Base-by-base conservation (phyloP, 1,284 basidiomycete species). In the Agaricales sp. region DNA sequence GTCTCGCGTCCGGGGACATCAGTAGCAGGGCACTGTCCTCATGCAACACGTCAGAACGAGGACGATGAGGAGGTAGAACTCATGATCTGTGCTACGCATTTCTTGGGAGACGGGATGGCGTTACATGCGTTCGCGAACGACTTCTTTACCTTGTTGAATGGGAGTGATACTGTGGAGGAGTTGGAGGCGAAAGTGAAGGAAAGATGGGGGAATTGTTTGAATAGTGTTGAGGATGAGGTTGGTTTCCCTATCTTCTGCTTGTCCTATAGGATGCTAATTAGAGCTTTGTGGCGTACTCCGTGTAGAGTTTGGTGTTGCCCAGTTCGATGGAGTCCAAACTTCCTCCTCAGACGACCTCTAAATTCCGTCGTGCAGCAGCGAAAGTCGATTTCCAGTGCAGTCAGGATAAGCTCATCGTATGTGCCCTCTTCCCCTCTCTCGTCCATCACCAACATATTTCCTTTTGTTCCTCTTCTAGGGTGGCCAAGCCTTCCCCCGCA, bases 71-170 rank as follows among this genome's bases (percentile, higher is more conserved):
- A 62, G 73, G 37, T 78, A 68, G 57, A 86, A 58, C 60, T 83
- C 46, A 62, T 85, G 46, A 72, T 89, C 24, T 80, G 79, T 57
- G 79, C 82, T 2, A 75, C 82, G 8, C 86, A 88, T 57, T 88
- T 80, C 61, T 61, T 88, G 37, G 85, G 84, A 6, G 87, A 90
- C 59, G 85, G 84, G 21, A 86, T 87, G 78, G 84, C 86, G 2
- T 69, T 89, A 14, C 86, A 90, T 61, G 68, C 72, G 50, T 81
- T 82, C 52, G 80, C 81, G 11, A 83, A 87, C 59, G 82, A 88
- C 55, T 78, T 89, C 59, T 82, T 87, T 59, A 56, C 61, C 8
- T 65, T 88, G 3, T 66, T 90, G 18, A 74, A 72, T 6, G 59
- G 70, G 48, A 57, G 61, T 2, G 61, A 62, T 45, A 66, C 65